A percentile compares a stretch with the other conserved stretches of the same genome.
These are phyloP conservation scores for Trichocladium uniseriatum DNA, from an alignment of 495 filamentous ascomycete species.

Conservation along the genomic window DNA sequence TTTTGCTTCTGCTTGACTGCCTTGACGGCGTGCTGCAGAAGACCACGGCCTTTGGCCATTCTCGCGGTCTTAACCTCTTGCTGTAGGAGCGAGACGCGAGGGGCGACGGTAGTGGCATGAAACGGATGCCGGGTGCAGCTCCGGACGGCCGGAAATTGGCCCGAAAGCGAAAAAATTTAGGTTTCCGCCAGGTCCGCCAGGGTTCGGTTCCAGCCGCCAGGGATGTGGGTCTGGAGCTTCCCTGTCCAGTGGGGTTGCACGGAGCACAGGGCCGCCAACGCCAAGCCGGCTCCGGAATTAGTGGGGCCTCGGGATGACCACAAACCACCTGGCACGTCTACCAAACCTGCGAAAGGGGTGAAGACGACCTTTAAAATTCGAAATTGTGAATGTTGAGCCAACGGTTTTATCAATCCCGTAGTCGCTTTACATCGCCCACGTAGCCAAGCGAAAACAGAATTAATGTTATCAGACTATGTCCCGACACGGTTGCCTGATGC, in stretches of 20 bases:
- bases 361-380: no score
- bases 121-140: background rate
- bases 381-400: no score
- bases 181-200: slow-evolving; percentile 1
- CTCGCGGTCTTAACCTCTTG: no score
- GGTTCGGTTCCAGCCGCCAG: slow-evolving; percentile 13
- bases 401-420: no score
- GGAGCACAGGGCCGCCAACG: background rate
- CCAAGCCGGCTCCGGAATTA: slow-evolving; percentile 15
- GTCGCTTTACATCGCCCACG: no score
- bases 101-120: background rate
- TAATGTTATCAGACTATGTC: no score
- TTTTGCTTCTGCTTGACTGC: slow-evolving; percentile 13
- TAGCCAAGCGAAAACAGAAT: no score
- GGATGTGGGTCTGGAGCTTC: slow-evolving; percentile 1
- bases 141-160: slow-evolving; percentile 8
- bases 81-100: no score
- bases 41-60: slow-evolving; percentile 15
- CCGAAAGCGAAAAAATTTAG: slow-evolving; percentile 4
- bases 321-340: no score
- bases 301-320: no score
- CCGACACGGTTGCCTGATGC: no score
- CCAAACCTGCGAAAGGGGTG: no score
- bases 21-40: slow-evolving; percentile 16
- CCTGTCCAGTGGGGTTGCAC: background rate